Percentiles rank a stretch among this genome's conserved stretches.
phyloP scores from a whole-genome alignment of 495 filamentous ascomycete species.

The Diplogelasinospora grovesii region DNA sequence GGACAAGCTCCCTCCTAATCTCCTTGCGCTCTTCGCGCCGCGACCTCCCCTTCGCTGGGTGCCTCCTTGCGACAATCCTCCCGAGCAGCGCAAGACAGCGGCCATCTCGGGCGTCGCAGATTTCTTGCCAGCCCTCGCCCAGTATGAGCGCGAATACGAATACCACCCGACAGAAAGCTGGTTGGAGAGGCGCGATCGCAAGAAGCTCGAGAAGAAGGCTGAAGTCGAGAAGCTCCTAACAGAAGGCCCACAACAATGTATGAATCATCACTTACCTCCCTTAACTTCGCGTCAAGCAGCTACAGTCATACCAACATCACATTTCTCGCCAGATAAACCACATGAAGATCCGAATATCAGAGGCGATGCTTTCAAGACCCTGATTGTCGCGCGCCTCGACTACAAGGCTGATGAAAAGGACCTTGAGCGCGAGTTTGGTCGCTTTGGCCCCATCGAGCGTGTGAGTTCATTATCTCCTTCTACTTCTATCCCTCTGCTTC shows the following conservation, averaged over 20 bases:
- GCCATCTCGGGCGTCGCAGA: constrained; percentile 65
- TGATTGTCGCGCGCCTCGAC: constrained; percentile 84
- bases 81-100: constrained; percentile 71
- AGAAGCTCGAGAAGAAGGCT: constrained; percentile 70
- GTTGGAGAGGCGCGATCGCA: constrained; percentile 75
- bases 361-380: constrained; percentile 90
- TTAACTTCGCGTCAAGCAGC: too few relatives aligned
- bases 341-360: constrained; percentile 73
- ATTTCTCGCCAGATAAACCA: constrained; percentile 51
- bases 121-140: constrained; percentile 61
- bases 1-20: constrained; percentile 86
- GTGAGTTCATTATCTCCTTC: constrained; percentile 41
- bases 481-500: not conserved
- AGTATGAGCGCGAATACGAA: constrained; percentile 64
- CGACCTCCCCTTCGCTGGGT: constrained; percentile 88
- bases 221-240: constrained; percentile 53
- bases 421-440: constrained; percentile 87
- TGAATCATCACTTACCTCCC: constrained; percentile 33
- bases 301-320: too few relatives aligned
- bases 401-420: constrained; percentile 86
- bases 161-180: constrained; percentile 86
- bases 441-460: constrained; percentile 91
- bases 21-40: constrained; percentile 89
- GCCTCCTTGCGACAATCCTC: constrained; percentile 72
- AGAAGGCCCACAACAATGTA: constrained; percentile 66